phyloP scores from a whole-genome alignment of 805 yeast species.

The Yarrowia divulgata region DNA sequence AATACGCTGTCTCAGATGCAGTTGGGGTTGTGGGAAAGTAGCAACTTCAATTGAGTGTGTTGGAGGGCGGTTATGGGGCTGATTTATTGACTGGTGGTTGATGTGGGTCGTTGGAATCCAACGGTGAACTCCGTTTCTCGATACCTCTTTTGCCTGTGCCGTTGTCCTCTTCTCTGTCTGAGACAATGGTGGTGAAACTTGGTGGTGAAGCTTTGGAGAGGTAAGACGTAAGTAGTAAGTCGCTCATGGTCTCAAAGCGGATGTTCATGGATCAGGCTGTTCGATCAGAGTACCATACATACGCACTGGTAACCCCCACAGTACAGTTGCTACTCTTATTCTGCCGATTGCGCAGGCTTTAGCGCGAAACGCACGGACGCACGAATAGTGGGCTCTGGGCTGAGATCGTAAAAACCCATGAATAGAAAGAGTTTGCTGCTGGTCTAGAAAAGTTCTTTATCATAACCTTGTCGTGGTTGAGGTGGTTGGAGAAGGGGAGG shows the following conservation, averaged over 20 bases:
- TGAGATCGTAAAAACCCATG: background rate
- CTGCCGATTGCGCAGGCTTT: background rate
- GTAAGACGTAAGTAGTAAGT: no score
- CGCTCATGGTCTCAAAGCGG: no score
- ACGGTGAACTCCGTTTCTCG: background rate
- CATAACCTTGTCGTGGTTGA: background rate
- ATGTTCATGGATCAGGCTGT: no score
- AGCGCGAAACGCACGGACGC: no score
- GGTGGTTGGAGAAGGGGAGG: background rate
- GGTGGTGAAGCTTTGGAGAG: no score
- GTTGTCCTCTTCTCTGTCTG: background rate
- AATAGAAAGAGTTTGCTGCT: background rate
- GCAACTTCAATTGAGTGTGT: slow-evolving; percentile 1
- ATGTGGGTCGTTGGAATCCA: background rate
- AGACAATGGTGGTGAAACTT: background rate
- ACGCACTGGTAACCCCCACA: no score
- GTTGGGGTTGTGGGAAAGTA: background rate
- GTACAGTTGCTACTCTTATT: background rate
- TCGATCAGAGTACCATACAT: no score
- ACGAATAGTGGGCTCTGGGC: no score
- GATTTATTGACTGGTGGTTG: background rate
- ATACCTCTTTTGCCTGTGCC: no score
- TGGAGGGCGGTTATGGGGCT: background rate
- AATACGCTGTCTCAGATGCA: slow-evolving; percentile 1
- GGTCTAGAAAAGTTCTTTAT: slow-evolving; percentile 5